Conservation (phyloP, 139 green algal species). For the Chlamydomonas eustigma region DNA sequence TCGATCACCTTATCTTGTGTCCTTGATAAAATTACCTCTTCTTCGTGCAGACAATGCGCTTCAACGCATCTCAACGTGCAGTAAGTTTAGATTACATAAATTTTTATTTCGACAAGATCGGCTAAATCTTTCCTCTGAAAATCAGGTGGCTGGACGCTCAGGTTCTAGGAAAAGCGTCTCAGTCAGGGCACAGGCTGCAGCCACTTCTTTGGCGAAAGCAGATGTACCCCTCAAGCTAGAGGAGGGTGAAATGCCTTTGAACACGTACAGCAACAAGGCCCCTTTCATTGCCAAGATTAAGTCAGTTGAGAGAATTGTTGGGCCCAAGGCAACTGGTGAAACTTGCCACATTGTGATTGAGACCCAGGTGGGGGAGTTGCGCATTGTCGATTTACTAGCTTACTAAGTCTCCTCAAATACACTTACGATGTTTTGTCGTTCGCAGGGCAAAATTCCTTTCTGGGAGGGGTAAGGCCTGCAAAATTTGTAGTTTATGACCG, state of each 20-base stretch:
- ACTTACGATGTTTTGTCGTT: not conserved
- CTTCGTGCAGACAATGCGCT: constrained; percentile 34
- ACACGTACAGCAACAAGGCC: constrained; percentile 89
- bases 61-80: constrained; percentile 21
- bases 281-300: constrained; percentile 86
- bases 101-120: no score
- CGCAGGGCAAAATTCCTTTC: constrained; percentile 89
- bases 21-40: not conserved
- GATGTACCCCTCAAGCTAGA: constrained; percentile 49
- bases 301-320: constrained; percentile 92
- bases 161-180: not conserved
- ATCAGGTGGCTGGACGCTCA: not conserved
- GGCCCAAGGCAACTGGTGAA: constrained; percentile 93
- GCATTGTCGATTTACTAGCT: no score
- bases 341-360: constrained; percentile 97
- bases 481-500: not conserved
- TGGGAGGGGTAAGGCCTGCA: constrained; percentile 72
- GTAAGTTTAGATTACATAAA: no score
- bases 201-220: constrained; percentile 6
- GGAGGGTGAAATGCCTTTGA: constrained; percentile 80
- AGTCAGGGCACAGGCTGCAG: constrained; percentile 22
- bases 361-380: constrained; percentile 47
- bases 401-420: no score
- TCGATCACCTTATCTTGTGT: not conserved
- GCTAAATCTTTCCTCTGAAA: no score